Conservation (phyloP, 768 basidiomycete genomes). For the Hericium coralloides region DNA sequence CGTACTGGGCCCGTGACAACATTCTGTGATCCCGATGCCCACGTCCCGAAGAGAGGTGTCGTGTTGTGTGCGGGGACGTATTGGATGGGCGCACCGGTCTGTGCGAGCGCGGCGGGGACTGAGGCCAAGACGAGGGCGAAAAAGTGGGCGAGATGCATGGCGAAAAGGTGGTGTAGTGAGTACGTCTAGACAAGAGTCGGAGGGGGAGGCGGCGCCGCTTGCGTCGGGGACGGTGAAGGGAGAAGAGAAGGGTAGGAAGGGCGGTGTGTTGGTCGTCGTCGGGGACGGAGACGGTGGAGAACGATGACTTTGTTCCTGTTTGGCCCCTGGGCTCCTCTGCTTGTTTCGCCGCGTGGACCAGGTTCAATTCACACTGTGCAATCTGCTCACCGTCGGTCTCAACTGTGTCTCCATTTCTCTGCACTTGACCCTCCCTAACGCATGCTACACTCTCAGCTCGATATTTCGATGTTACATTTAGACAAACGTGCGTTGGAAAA, state of each 20-base stretch:
- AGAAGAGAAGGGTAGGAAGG: conserved; percentile 15
- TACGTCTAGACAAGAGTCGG: conserved; percentile 12
- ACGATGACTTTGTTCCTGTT: conserved; percentile 13
- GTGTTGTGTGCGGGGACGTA: conserved; percentile 50
- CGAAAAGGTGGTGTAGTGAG: conserved; percentile 16
- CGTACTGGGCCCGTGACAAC: conserved; percentile 81
- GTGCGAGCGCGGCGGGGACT: conserved; percentile 17
- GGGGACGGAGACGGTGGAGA: conserved; percentile 9
- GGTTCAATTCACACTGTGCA: no score
- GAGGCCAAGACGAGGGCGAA: conserved; percentile 22
- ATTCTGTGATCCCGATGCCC: conserved; percentile 69
- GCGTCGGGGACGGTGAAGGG: conserved; percentile 8
- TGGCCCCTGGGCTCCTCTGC: conserved; percentile 1
- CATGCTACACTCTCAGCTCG: not conserved
- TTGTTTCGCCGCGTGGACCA: no score
- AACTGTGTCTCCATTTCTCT: not conserved
- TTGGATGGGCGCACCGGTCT: conserved; percentile 20
- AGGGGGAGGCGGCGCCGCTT: conserved; percentile 4
- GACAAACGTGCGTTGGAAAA: no score
- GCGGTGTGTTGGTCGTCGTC: conserved; percentile 4
- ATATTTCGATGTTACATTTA: not conserved
- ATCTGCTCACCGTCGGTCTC: not conserved
- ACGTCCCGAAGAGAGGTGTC: conserved; percentile 70
- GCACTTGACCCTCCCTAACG: not conserved
- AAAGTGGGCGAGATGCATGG: conserved; percentile 12